These are phyloP conservation scores for Ogataea populi-albae DNA, from an alignment of 805 yeast genomes.

Conservation along the genomic window DNA sequence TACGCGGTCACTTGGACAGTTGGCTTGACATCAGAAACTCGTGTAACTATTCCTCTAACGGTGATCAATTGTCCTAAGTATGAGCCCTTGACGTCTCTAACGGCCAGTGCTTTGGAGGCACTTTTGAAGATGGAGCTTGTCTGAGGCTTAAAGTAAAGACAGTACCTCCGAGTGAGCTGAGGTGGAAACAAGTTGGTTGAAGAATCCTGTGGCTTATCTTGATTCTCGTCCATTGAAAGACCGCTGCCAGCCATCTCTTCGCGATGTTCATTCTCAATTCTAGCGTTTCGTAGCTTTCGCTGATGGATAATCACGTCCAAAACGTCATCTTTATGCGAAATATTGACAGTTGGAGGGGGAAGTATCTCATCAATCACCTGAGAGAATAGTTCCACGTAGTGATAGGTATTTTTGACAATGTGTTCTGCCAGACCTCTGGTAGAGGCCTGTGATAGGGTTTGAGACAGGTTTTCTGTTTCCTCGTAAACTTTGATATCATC, in stretches of 20 bases:
- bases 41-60: conserved; percentile 88
- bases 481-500: conserved; percentile 81
- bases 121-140: conserved; percentile 37
- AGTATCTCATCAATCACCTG: conserved; percentile 72
- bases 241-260: conserved; percentile 54
- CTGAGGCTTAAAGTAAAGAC: conserved; percentile 81
- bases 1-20: conserved; percentile 87
- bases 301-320: conserved; percentile 91
- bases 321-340: conserved; percentile 82
- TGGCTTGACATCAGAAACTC: conserved; percentile 96
- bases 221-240: conserved; percentile 23
- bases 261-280: conserved; percentile 63
- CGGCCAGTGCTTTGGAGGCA: conserved; percentile 65
- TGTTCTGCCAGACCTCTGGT: conserved; percentile 45
- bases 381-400: conserved; percentile 75
- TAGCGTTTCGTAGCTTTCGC: conserved; percentile 76
- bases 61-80: conserved; percentile 85
- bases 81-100: conserved; percentile 82
- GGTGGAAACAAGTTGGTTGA: conserved; percentile 70
- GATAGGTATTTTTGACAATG: conserved; percentile 70
- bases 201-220: conserved; percentile 18
- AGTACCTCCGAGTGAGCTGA: conserved; percentile 80
- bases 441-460: conserved; percentile 14
- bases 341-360: conserved; percentile 83
- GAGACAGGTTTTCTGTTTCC: conserved; percentile 34